These are phyloP conservation scores for Diaporthe sp. DNA, from an alignment of 2,329 filamentous ascomycete genomes.

Conservation along the genomic window DNA sequence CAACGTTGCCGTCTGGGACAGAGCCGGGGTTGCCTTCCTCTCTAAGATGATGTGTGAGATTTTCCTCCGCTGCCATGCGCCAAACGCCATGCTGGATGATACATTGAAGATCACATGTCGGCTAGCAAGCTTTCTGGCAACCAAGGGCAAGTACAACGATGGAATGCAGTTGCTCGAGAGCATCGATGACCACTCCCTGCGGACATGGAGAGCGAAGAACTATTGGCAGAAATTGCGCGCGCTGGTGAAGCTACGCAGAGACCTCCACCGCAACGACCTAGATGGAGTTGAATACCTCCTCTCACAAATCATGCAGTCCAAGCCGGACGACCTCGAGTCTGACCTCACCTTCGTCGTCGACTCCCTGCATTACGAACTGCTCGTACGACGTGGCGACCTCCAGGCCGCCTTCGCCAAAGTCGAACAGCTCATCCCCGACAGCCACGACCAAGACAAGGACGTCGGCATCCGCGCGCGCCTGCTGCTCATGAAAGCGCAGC, in stretches of 20 bases:
- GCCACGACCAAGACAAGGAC: conserved; percentile 59
- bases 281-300: conserved; percentile 62
- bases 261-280: conserved; percentile 66
- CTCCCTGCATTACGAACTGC: conserved; percentile 61
- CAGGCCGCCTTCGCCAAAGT: conserved; percentile 60
- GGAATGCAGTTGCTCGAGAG: conserved; percentile 70
- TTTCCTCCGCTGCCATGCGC: conserved; percentile 78
- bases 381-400: conserved; percentile 59
- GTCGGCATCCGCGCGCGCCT: conserved; percentile 76
- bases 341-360: conserved; percentile 64
- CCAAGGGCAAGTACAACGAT: conserved; percentile 76
- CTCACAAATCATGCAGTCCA: conserved; percentile 63
- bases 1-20: conserved; percentile 77
- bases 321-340: conserved; percentile 60
- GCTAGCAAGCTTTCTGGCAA: conserved; percentile 73
- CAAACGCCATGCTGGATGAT: conserved; percentile 75
- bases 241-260: conserved; percentile 72
- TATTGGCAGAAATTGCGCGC: conserved; percentile 76
- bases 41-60: conserved; percentile 74
- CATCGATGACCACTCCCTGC: conserved; percentile 55
- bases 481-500: conserved; percentile 76
- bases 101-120: conserved; percentile 79
- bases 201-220: conserved; percentile 82
- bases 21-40: conserved; percentile 72
- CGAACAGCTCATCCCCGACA: conserved; percentile 53